Base-by-base conservation (phyloP, 1,284 basidiomycete species). In the Trametes pubescens region DNA sequence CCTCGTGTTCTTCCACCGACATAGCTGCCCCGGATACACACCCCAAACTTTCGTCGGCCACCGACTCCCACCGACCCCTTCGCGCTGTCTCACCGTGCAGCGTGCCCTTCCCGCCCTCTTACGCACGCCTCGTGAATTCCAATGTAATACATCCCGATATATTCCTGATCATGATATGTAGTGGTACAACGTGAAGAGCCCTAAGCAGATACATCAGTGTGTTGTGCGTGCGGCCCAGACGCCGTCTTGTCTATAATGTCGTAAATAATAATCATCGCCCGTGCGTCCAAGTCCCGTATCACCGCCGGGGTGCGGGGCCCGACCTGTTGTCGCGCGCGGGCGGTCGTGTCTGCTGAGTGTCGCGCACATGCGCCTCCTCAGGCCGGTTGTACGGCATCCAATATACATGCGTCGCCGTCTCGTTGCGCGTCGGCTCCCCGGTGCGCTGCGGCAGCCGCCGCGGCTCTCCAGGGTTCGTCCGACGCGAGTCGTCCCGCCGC, bases 241-340 rank as follows among this genome's bases (percentile, higher is more conserved):
- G 60, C 60, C 60, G 60, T 56, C 60, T 56, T 62, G 57, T 63
- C 32, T 63, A 47, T 61, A 51, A 64, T 65, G 48, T 68, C 66
- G 57, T 69, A 64, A 55, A 63, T 66, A 69, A 69, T 70, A 68
- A 72, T 69, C 68, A 69, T 71, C 61, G 48, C 43, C 59, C 56
- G 26, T 38, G 54, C 40, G 32, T 48, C 51, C 18, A 16, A 37
- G 24, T 14, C 67, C 62, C 44, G 44, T 55, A 64, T 82, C 79
- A 81, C 77, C 81, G 76, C 82, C 82, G 70, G 78, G 82, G 80
- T 72, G 82, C 81, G 53, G 76, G 79, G 63, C 81, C 74, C 69
- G 78, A 82, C 61, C 78, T 76, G 67, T 79, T 80, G 47, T 69
- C 69, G 61, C 63, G 65, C 26, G 69, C 69, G 44, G 65, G 65